Conservation (phyloP, 2,329 filamentous ascomycete species). For the Elsinoe ampelina region DNA sequence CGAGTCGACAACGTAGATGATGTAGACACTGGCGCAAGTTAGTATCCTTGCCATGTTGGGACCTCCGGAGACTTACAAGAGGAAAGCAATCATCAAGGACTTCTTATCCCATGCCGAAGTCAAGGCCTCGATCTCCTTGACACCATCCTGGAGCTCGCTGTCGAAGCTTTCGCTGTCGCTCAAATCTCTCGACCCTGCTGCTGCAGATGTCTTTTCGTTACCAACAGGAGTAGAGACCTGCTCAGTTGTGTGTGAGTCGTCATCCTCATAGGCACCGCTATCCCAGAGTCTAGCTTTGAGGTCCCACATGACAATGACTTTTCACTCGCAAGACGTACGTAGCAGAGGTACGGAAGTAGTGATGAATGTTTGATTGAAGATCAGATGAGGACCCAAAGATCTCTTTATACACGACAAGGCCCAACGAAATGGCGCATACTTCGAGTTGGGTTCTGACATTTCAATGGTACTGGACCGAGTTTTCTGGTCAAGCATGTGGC, state of each 20-base stretch:
- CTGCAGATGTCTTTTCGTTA: not conserved
- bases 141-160: constrained; percentile 29
- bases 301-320: not conserved
- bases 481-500: constrained; percentile 3
- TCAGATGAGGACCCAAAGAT: not conserved
- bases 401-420: not conserved
- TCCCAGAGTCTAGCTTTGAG: constrained; percentile 6
- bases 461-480: not conserved
- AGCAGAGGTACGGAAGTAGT: not conserved
- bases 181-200: not conserved
- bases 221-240: not conserved
- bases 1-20: constrained; percentile 41
- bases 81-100: constrained; percentile 31
- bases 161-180: constrained; percentile 14
- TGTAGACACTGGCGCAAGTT: constrained; percentile 32
- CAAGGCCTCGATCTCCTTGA: constrained; percentile 33
- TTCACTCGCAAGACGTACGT: not conserved
- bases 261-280: not conserved
- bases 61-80: constrained; percentile 25
- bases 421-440: not conserved
- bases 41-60: not conserved
- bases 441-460: not conserved
- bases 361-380: not conserved
- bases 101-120: constrained; percentile 33
- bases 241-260: not conserved